Base-by-base conservation (phyloP, 192 early-diverging fungal genomes). In the Linnemannia elongata region DNA sequence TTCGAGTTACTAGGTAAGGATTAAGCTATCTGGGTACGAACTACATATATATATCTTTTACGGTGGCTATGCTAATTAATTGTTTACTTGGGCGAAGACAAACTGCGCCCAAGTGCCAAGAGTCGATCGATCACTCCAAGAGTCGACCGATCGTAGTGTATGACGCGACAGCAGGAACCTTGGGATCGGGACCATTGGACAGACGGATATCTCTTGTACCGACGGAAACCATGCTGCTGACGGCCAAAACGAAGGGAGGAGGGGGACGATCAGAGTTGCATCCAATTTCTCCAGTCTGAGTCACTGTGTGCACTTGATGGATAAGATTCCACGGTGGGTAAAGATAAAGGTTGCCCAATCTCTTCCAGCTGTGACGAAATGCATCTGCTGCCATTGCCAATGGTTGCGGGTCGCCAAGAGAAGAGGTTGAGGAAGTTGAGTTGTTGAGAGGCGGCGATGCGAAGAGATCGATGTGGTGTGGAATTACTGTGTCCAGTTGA, bases 311-410 rank as follows among this genome's bases (percentile, higher is more conserved):
- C 0, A 77, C 57, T 13, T 52, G 38, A 0, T 49, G 76, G 33
- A 85, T 80, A 0, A 89, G 76, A 38, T 85, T 89, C 88, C 88
- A 85, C 0, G 82, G 80, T 2, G 82, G 88, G 63, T 81, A 79
- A 1, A 4, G 38, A 49, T 79, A 89, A 0, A 83, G 77, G 69
- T 74, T 60, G 69, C 80, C 70, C 42, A 71, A 55, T 72, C 55
- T 45, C 36, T 15, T 69, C 82, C 88, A 89, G 0, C 27, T 17
- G 13, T 80, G 81, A 0, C 54, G 45, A 24, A 85, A 33, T 0
- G 88, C 81, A 52, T 89, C 80, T 17, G 44, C 41, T 33, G 12
- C 35, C 3, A 83, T 6, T 0, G 72, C 54, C 27, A 35, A 30
- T 22, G 88, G 80, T 30, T 84, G 69, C 1, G 76, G 80, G 4